Percentiles rank a stretch among this genome's conserved stretches.
phyloP scores from a whole-genome alignment of 768 basidiomycete genomes.

The Hygrocybe punicea region DNA sequence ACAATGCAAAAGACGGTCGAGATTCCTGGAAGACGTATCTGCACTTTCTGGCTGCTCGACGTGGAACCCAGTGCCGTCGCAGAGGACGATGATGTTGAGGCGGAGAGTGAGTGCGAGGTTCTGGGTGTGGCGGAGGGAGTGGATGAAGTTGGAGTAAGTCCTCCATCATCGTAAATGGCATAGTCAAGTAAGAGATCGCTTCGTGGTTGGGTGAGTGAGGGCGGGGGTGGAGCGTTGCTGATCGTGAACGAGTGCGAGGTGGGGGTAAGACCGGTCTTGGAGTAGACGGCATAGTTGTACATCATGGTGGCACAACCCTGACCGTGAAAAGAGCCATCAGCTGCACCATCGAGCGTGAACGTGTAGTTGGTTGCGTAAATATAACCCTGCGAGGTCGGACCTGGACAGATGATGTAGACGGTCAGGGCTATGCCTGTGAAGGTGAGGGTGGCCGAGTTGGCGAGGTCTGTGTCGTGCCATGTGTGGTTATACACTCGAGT shows the following conservation, averaged over 20 bases:
- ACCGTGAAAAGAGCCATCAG: neutral
- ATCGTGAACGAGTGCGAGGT: neutral
- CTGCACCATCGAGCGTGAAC: neutral
- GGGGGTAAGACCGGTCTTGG: neutral
- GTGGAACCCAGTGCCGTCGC: too few relatives aligned
- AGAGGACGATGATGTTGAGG: too few relatives aligned
- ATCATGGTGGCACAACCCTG: neutral
- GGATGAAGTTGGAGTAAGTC: neutral
- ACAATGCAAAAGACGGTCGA: too few relatives aligned
- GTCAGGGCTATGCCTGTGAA: neutral
- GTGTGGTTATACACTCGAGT: neutral
- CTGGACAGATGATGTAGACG: neutral
- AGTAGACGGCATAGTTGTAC: neutral
- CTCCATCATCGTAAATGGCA: neutral
- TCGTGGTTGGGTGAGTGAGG: neutral
- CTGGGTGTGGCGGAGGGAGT: too few relatives aligned
- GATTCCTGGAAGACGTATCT: too few relatives aligned
- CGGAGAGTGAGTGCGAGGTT: too few relatives aligned
- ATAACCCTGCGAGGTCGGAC: neutral
- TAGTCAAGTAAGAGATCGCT: neutral
- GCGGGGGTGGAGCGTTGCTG: neutral
- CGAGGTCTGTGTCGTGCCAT: neutral
- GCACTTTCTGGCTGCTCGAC: too few relatives aligned
- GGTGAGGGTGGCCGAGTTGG: neutral
- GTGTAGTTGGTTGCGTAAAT: neutral